Evolutionary conservation across 306 rosid species (phyloP), one percentile per base, ranked within the genome.

Genomic region (Rubus parviflorus): DNA sequence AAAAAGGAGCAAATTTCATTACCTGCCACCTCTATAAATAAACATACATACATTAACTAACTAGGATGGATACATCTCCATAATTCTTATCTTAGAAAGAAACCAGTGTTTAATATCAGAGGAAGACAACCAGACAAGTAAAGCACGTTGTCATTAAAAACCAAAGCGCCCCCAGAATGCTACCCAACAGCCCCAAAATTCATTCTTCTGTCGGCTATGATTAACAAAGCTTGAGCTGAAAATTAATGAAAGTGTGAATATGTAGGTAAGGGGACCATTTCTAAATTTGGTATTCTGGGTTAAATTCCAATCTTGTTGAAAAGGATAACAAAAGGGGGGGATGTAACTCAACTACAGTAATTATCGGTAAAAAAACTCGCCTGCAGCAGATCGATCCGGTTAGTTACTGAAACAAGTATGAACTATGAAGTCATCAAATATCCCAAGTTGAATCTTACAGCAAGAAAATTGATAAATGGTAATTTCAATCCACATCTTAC

Each of bases 71-170:
- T 37, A 40, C 15, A 14, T 63, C 43, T 8, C 48, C 46, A 0
- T 42, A 3, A 38, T 8, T 40, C 25, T 7, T 41, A 40, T 6
- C 35, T 64, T 42, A 17, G 70, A 41, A 19, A 16, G 23, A 65
- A 40, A 6, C 3, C 25, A 17, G 23, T 25, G 30, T 16, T 41
- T 4, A 65, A 65, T 64, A 86, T 77, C 72, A 42, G 17, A 41
- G n/a, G 22, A 38, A 48, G 62, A 75, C 77, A 72, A 72, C 64
- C 62, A 17, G 70, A 46, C 77, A 81, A 52, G 75, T 79, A 72
- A 85, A 41, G 66, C 57, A 23, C 54, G 60, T 5, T 61, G 42
- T 35, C 75, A 48, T 53, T 47, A 49, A 75, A 13, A 41, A 46
- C 53, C 35, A 83, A 75, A 47, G 83, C 40, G 16, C 52, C 65